These are phyloP conservation scores for Sporisorium reilianum DNA, from an alignment of 1,284 basidiomycete species.

Conservation along the genomic window DNA sequence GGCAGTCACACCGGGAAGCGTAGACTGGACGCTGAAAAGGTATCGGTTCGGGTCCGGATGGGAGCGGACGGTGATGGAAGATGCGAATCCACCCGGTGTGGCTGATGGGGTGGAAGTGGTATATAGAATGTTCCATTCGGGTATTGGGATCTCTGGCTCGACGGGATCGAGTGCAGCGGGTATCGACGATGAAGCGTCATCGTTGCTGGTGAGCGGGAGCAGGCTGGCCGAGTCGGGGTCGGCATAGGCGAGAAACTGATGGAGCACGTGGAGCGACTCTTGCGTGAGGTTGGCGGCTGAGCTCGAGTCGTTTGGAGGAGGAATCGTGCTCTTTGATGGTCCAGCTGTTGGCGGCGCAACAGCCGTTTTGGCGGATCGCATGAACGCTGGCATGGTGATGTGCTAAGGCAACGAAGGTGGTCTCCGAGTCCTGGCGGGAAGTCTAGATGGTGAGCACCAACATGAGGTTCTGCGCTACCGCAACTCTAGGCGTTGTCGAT, in stretches of 20 bases:
- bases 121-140: conserved; percentile 54
- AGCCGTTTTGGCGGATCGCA: conserved; percentile 19
- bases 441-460: background rate
- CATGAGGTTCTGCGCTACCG: conserved; percentile 12
- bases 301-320: conserved; percentile 8
- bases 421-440: background rate
- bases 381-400: conserved; percentile 22
- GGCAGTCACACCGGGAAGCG: conserved; percentile 50
- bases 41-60: conserved; percentile 52
- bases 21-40: conserved; percentile 58
- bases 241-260: conserved; percentile 45
- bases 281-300: conserved; percentile 30
- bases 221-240: conserved; percentile 41
- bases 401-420: too few relatives aligned
- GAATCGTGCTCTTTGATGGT: conserved; percentile 12
- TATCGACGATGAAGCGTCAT: conserved; percentile 18
- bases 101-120: conserved; percentile 32
- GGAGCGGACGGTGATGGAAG: conserved; percentile 54
- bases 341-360: conserved; percentile 5
- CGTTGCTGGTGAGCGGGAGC: conserved; percentile 24
- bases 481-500: background rate
- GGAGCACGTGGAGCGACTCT: conserved; percentile 38
- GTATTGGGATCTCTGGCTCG: conserved; percentile 45
- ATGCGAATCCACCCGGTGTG: conserved; percentile 27
- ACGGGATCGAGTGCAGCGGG: conserved; percentile 8